A percentile compares a stretch with the other conserved stretches of the same genome.
Evolutionary conservation across 345 rosid genomes (phyloP).

Genomic region (Corymbia maculata): DNA sequence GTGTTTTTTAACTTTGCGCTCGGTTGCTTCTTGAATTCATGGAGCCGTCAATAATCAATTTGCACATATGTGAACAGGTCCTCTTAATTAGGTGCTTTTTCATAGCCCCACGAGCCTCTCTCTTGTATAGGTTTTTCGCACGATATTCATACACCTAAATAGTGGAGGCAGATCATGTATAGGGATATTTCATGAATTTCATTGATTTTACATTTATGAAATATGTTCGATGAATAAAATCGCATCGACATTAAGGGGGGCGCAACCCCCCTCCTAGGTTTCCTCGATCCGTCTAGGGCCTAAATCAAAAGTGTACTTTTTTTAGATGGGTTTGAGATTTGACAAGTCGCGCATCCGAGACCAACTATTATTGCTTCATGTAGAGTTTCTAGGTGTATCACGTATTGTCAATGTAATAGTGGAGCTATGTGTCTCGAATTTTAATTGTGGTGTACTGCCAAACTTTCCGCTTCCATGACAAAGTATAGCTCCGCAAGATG

Average conservation of each 20-base stretch:
- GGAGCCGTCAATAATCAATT: background rate
- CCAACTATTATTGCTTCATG: background rate
- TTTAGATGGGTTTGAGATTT: background rate
- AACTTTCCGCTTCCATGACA: background rate
- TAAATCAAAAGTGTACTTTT: background rate
- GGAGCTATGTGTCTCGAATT: background rate
- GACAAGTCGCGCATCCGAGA: background rate
- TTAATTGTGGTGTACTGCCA: background rate
- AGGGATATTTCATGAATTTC: background rate
- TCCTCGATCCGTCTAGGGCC: rapidly evolving
- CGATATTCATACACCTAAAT: background rate
- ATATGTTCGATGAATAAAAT: background rate
- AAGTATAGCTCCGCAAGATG: background rate
- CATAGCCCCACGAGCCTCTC: background rate
- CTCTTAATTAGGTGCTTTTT: background rate
- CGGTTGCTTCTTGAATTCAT: background rate
- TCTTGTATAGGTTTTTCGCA: background rate
- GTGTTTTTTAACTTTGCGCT: background rate
- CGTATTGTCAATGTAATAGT: background rate
- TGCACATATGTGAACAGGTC: background rate
- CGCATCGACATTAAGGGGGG: rapidly evolving
- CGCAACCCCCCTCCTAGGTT: rapidly evolving
- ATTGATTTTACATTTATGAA: rapidly evolving
- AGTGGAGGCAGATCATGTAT: background rate
- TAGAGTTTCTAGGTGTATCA: background rate